A percentile compares a stretch with the other conserved stretches of the same genome.
Evolutionary conservation across 306 rosid species (phyloP).

Genomic region (Lathyrus sativus): DNA sequence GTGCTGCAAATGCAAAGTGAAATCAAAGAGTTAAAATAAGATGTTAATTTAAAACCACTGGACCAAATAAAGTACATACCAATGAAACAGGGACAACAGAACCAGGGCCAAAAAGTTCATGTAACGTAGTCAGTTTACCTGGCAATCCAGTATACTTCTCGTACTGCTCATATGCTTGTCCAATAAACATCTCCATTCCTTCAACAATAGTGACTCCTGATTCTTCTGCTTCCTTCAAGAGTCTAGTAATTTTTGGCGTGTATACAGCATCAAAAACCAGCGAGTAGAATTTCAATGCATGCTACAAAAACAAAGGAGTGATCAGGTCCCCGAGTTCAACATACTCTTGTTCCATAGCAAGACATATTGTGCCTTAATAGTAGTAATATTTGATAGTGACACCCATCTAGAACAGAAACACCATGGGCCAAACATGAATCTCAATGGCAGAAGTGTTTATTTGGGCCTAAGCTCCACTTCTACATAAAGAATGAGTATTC

Average conservation of each 20-base stretch:
- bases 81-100: background rate
- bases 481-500: constrained; percentile 19
- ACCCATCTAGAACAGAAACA: constrained; percentile 31
- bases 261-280: constrained; percentile 92
- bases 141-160: constrained; percentile 86
- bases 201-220: constrained; percentile 73
- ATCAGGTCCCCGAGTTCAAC: constrained; percentile 39
- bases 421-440: constrained; percentile 6
- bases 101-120: constrained; percentile 16
- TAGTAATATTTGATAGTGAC: constrained; percentile 12
- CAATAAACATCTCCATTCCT: constrained; percentile 85
- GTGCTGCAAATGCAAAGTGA: constrained; percentile 62
- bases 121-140: constrained; percentile 55
- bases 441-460: constrained; percentile 8
- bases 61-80: constrained; percentile 28
- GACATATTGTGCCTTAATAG: constrained; percentile 20
- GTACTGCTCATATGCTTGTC: constrained; percentile 82
- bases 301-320: constrained; percentile 59
- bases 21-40: constrained; percentile 31
- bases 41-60: constrained; percentile 31
- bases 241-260: constrained; percentile 83
- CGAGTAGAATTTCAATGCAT: constrained; percentile 65
- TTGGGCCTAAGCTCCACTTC: constrained; percentile 17
- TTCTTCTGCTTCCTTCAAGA: constrained; percentile 87
- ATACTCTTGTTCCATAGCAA: constrained; percentile 26